These are phyloP conservation scores for Leptographium galeiforme DNA, from an alignment of 2,329 filamentous ascomycete species.

Conservation along the genomic window DNA sequence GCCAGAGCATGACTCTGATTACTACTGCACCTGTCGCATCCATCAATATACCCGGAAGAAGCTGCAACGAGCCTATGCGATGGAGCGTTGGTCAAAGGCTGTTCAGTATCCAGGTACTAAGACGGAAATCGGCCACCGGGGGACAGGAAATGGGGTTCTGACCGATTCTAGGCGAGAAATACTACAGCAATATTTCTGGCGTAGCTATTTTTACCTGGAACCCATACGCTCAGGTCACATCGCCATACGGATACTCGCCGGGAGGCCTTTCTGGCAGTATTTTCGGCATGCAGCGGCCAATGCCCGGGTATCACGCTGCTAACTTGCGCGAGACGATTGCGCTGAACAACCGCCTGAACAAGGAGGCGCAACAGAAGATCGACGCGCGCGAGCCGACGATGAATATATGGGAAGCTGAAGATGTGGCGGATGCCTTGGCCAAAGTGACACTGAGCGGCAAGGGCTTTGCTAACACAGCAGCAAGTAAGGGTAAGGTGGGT, in stretches of 20 bases:
- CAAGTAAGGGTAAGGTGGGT: background rate
- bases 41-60: constrained; percentile 25
- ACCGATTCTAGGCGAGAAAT: constrained; percentile 12
- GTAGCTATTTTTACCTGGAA: background rate
- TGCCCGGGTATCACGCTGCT: background rate
- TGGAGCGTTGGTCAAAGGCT: constrained; percentile 28
- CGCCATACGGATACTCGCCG: background rate
- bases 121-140: background rate
- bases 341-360: constrained; percentile 6
- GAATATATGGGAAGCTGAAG: constrained; percentile 3
- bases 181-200: constrained; percentile 10
- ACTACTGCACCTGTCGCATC: constrained; percentile 24
- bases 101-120: constrained; percentile 27
- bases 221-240: background rate
- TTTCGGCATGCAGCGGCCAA: background rate
- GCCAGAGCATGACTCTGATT: constrained; percentile 29
- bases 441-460: background rate
- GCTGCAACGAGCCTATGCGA: constrained; percentile 20
- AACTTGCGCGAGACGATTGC: background rate
- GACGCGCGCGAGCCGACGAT: constrained; percentile 5
- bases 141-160: too few relatives aligned
- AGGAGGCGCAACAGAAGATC: constrained; percentile 1
- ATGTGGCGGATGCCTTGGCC: background rate
- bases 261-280: background rate
- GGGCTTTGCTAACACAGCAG: background rate